Base-by-base conservation (phyloP, 495 filamentous ascomycete species). In the Penicillium mononematosum region DNA sequence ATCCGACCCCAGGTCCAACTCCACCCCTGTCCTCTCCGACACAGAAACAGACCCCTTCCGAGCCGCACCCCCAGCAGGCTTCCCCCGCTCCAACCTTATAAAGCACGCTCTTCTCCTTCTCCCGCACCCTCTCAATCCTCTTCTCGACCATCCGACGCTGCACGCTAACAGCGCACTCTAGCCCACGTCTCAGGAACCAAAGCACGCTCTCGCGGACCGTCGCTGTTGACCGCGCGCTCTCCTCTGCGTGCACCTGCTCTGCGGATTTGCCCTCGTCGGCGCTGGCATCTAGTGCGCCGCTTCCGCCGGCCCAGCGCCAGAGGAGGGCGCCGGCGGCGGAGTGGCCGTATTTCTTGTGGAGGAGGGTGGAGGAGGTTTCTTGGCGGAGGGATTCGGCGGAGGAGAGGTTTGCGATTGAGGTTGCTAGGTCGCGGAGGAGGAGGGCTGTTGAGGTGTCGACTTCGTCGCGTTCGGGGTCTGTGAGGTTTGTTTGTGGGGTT, bases 81-180 rank as follows among this genome's bases (percentile, higher is more conserved):
- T 45, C 39, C 39, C 39, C 36, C 51, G 31, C 44, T 9, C 65
- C 57, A 58, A 66, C 58, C 66, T 89, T 94, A 57, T 91, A 88
- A 56, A 96, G 71, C 46, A 93, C 81, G 70, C 89, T 94, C 75
- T 88, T 91, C 69, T 86, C 91, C 81, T 86, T 91, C 78, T 98
- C 95, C 65, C 91, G 78, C 66, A 92, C 89, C 55, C 95, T 75
- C 67, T 83, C 83, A 57, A 98, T 71, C 64, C 94, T 72, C 66
- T 88, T 88, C 74, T 96, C 94, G 76, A 98, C 95, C 90, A 97
- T 96, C 46, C 75, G 78, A 51, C 89, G 81, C 77, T 98, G 92
- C 59, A 88, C 83, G 70, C 83, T 77, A 32, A 86, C 86, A 12
- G 84, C 89, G 55, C 85, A 79, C 73, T 94, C 89, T 39, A 98